Evolutionary conservation across 305 asterid genomes (phyloP).

Genomic region (Solanum aculeatissimum): DNA sequence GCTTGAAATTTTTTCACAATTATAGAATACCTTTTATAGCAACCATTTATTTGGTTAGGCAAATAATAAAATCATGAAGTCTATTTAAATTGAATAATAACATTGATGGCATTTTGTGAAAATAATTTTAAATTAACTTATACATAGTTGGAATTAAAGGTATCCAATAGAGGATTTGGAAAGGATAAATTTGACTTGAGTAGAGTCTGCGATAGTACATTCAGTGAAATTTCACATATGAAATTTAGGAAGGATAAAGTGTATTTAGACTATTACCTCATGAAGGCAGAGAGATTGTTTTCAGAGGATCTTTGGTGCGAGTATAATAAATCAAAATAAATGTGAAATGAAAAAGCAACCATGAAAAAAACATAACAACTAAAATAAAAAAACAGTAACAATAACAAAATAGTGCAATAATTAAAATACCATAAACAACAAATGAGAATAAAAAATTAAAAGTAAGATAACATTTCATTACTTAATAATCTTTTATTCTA

Average conservation of each 20-base stretch:
- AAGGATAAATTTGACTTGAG: background rate
- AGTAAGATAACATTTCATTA: background rate
- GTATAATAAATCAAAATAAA: too few species aligned
- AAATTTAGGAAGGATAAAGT: background rate
- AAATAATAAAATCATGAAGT: background rate
- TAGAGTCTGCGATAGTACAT: too few species aligned
- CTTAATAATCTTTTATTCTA: too few species aligned
- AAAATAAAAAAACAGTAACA: too few species aligned
- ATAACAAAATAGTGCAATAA: background rate
- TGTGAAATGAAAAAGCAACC: background rate
- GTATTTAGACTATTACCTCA: accelerated
- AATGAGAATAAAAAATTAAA: background rate
- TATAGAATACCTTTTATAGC: too few species aligned
- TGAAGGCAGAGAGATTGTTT: too few species aligned
- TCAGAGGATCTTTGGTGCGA: background rate
- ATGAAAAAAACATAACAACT: background rate
- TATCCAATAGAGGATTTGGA: background rate
- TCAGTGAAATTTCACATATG: too few species aligned
- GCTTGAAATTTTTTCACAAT: too few species aligned
- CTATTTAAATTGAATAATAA: background rate
- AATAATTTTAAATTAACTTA: background rate
- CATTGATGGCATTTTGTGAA: background rate
- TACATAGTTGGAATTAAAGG: background rate
- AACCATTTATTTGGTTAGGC: too few species aligned
- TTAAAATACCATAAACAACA: too few species aligned